Evolutionary conservation across 495 filamentous ascomycete genomes (phyloP), one percentile per base, ranked within the genome.

Genomic region (Penicillium canescens): DNA sequence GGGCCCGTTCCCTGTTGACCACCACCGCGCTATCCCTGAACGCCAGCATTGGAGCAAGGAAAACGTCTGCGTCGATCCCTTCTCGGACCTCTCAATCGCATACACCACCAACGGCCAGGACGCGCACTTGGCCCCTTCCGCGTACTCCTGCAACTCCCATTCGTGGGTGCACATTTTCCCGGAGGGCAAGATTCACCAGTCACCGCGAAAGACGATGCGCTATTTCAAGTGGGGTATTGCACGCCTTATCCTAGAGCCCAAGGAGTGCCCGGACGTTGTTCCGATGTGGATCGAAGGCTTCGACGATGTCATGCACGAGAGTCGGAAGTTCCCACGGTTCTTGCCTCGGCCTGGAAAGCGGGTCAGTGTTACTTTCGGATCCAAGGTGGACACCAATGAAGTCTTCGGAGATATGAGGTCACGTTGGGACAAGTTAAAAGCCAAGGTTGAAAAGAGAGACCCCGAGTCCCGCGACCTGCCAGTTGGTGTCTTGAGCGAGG

Each of bases 171-270:
- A 98, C 71, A 87, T 98, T 39, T 98, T 97, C 72, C 94, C 94
- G 34, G 94, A 98, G 70, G 94, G 91, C 12, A 87, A 86, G 57
- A 89, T 96, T 20, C 92, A 98, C 71, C 94, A 98, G 74, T 84
- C 92, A 50, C 83, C 88, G 3, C 68, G 78, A 28, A 84, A 86
- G 56, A 82, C 84, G 34, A 87, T 97, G 82, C 88, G 93, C 10
- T 98, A 98, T 74, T 96, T 96, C 82, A 96, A 94, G 69, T 98
- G 94, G 94, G 94, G 94, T 6, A 75, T 97, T 6, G 87, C 92
- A 4, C 83, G 94, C 2, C 74, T 96, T 35, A 93, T 98, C 46
- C 79, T 98, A 9, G 94, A 98, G 67, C 75, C 86, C 42, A 88
- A 90, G 23, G 87, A 88, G 26, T 82, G 84, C 39, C 94, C 94